Percentiles rank a stretch among this genome's conserved stretches.
phyloP scores from a whole-genome alignment of 2,329 filamentous ascomycete genomes.

The Ascochyta pisi region DNA sequence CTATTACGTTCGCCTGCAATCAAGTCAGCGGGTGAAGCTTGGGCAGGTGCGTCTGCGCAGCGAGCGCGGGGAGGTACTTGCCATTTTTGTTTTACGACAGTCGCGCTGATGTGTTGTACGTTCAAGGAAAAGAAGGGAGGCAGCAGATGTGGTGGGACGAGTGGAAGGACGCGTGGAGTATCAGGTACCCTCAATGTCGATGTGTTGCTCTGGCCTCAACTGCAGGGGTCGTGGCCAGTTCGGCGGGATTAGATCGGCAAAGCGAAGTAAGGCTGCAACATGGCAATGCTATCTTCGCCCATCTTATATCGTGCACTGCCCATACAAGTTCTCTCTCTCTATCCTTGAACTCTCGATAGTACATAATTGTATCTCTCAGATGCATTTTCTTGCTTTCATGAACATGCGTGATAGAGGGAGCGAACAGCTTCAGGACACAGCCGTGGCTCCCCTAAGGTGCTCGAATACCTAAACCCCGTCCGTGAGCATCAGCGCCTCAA shows the following conservation, averaged over 20 bases:
- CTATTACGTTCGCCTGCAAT: slow-evolving; percentile 75
- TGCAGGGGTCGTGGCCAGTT: slow-evolving; percentile 37
- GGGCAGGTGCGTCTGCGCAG: slow-evolving; percentile 26
- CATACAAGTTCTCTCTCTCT: too few species aligned
- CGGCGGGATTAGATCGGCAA: slow-evolving; percentile 35
- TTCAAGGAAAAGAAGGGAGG: background rate
- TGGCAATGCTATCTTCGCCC: background rate
- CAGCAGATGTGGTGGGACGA: background rate
- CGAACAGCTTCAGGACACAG: too few species aligned
- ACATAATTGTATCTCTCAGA: too few species aligned
- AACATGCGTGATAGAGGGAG: too few species aligned
- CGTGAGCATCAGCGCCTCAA: too few species aligned
- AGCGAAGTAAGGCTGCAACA: background rate
- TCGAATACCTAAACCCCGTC: too few species aligned
- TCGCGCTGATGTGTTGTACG: background rate
- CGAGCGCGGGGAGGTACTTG: slow-evolving; percentile 20
- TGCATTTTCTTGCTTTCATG: too few species aligned
- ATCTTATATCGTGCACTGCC: background rate
- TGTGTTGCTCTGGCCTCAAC: slow-evolving; percentile 45
- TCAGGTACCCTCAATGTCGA: slow-evolving; percentile 35
- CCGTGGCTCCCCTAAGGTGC: too few species aligned
- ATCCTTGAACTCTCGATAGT: too few species aligned
- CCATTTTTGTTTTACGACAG: slow-evolving; percentile 34
- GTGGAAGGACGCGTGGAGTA: slow-evolving; percentile 17
- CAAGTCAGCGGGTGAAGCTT: slow-evolving; percentile 40